A percentile compares a stretch with the other conserved stretches of the same genome.
phyloP scores from a whole-genome alignment of 768 basidiomycete species.

The Austroboletus eburneus region DNA sequence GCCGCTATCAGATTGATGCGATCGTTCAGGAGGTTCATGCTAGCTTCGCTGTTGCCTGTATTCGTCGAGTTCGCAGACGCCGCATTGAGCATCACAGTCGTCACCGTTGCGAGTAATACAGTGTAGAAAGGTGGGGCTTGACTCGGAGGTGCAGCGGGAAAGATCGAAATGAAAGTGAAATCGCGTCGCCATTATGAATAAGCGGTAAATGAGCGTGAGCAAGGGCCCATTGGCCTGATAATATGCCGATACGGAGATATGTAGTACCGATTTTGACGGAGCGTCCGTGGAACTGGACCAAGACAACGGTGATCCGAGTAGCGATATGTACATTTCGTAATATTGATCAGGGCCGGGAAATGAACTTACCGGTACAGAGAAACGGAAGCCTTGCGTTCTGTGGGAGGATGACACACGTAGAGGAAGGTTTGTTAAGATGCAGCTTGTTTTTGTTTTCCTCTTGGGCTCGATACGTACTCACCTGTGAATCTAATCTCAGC shows the following conservation, averaged over 20 bases:
- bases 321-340: background rate
- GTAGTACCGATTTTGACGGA: background rate
- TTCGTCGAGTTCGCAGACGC: conserved; percentile 7
- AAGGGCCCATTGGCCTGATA: conserved; percentile 4
- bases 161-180: conserved; percentile 13
- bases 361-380: background rate
- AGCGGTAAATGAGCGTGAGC: conserved; percentile 25
- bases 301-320: conserved; percentile 19
- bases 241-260: conserved; percentile 15
- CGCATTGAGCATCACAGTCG: conserved; percentile 6
- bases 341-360: conserved; percentile 12
- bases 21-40: conserved; percentile 13
- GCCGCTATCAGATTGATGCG: conserved; percentile 23
- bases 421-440: too few species aligned
- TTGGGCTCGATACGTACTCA: too few species aligned
- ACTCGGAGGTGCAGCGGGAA: conserved; percentile 8
- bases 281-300: conserved; percentile 13
- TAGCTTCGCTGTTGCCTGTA: conserved; percentile 3
- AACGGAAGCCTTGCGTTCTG: background rate
- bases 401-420: too few species aligned
- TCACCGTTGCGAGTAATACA: background rate
- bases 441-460: too few species aligned
- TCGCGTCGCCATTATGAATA: conserved; percentile 12
- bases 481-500: too few species aligned
- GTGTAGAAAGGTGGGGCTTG: conserved; percentile 5